Conservation (phyloP, 2,329 filamentous ascomycete species). For the Trichoderma sp. region DNA sequence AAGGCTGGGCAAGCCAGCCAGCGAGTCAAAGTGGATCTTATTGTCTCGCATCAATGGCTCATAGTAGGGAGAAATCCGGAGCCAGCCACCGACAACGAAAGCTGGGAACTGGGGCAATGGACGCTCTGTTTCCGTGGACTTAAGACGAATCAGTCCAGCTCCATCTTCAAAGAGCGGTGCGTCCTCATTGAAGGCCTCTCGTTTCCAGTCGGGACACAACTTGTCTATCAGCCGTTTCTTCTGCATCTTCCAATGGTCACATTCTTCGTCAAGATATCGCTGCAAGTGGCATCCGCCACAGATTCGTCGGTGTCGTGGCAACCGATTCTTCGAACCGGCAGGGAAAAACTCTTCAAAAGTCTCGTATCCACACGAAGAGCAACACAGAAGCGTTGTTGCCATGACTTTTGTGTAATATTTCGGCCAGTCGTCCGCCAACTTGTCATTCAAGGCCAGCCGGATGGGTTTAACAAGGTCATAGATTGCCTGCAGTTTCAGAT, state of each 20-base stretch:
- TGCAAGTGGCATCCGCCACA: slow-evolving; percentile 39
- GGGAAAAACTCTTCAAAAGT: slow-evolving; percentile 38
- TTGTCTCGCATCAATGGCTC: slow-evolving; percentile 31
- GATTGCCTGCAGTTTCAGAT: slow-evolving; percentile 28
- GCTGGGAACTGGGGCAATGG: not conserved
- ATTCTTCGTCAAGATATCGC: slow-evolving; percentile 34
- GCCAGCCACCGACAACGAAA: slow-evolving; percentile 25
- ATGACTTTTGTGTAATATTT: slow-evolving; percentile 33
- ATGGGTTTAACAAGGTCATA: slow-evolving; percentile 42
- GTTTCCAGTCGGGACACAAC: slow-evolving; percentile 36
- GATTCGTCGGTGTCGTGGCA: slow-evolving; percentile 26
- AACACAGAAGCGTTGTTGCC: slow-evolving; percentile 34
- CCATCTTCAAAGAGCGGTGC: slow-evolving; percentile 34
- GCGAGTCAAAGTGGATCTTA: slow-evolving; percentile 35
- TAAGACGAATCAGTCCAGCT: slow-evolving; percentile 30
- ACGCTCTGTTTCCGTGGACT: slow-evolving; percentile 26
- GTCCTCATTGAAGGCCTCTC: slow-evolving; percentile 34
- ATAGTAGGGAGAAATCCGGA: slow-evolving; percentile 19
- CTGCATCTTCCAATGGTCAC: slow-evolving; percentile 34
- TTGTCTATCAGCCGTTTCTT: slow-evolving; percentile 27
- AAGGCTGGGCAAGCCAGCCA: slow-evolving; percentile 36
- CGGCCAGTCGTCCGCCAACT: slow-evolving; percentile 29
- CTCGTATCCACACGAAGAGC: slow-evolving; percentile 41
- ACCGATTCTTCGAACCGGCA: not conserved
- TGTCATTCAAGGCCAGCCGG: slow-evolving; percentile 31